Percentiles rank a stretch among this genome's conserved stretches.
Evolutionary conservation across 2,329 filamentous ascomycete genomes (phyloP).

Genomic region (Xylariaceae sp.): DNA sequence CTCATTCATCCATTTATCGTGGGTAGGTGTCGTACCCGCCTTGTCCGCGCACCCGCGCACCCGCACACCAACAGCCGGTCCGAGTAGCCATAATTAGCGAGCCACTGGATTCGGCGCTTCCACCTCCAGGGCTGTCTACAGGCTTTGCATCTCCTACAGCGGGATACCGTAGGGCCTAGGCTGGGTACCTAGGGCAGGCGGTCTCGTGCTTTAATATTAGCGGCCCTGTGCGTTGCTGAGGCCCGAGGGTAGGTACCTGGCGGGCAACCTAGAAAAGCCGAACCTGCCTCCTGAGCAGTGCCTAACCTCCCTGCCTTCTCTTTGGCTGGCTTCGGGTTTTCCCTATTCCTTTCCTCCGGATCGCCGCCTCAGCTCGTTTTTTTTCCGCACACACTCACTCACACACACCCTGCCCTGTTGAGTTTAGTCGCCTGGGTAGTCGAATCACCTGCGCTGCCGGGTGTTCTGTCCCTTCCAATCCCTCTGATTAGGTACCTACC

Average conservation of each 20-base stretch:
- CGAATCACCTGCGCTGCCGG: neutral
- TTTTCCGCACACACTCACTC: conserved; percentile 2
- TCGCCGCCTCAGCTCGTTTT: conserved; percentile 9
- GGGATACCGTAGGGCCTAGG: neutral
- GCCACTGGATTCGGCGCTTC: conserved; percentile 13
- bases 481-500: conserved; percentile 11
- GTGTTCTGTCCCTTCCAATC: neutral
- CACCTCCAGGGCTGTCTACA: too few relatives aligned
- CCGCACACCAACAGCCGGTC: conserved; percentile 22
- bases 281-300: neutral
- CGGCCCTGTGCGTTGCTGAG: conserved; percentile 1
- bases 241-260: neutral
- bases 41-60: conserved; percentile 22
- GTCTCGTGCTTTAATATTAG: conserved; percentile 6
- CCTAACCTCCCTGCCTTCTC: neutral
- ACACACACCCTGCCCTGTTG: conserved; percentile 10
- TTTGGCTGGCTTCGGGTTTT: neutral
- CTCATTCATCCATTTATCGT: neutral
- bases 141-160: too few relatives aligned
- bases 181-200: neutral
- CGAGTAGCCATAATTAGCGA: conserved; percentile 24
- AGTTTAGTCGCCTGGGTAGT: neutral
- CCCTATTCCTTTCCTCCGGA: conserved; percentile 4
- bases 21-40: conserved; percentile 19
- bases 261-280: neutral